A percentile compares a stretch with the other conserved stretches of the same genome.
phyloP scores from a whole-genome alignment of 805 yeast genomes.

The Teunomyces tritomae region DNA sequence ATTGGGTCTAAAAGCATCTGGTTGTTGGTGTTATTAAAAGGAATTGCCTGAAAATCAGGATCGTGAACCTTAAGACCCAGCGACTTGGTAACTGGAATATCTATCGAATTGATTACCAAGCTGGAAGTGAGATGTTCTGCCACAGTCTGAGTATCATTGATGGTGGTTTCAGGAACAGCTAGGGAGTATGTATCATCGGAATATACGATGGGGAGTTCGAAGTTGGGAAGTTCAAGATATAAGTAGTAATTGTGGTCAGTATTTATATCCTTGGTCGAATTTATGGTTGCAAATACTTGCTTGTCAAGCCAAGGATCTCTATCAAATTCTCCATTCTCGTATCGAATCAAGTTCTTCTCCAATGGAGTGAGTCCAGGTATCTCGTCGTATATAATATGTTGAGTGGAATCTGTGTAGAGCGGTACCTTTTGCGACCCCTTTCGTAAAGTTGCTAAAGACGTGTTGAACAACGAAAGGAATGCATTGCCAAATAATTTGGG shows the following conservation, averaged over 20 bases:
- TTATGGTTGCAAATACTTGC: conserved; percentile 47
- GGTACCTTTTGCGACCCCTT: conserved; percentile 65
- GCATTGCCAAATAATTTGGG: conserved; percentile 59
- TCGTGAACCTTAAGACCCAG: conserved; percentile 39
- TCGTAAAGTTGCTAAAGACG: conserved; percentile 52
- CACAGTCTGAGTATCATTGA: conserved; percentile 20
- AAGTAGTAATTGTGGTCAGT: conserved; percentile 21
- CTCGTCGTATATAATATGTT: conserved; percentile 18
- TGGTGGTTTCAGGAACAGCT: neutral
- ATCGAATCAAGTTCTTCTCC: conserved; percentile 55
- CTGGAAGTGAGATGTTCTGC: conserved; percentile 17
- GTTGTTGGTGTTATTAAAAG: conserved; percentile 11
- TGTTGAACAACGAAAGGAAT: conserved; percentile 56
- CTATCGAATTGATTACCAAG: conserved; percentile 33
- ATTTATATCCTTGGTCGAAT: conserved; percentile 3
- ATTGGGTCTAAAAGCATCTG: conserved; percentile 60
- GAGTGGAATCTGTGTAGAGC: conserved; percentile 11
- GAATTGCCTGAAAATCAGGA: conserved; percentile 31
- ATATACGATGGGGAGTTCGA: conserved; percentile 70
- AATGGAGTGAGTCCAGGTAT: conserved; percentile 27
- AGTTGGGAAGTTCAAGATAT: conserved; percentile 51
- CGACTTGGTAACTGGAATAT: conserved; percentile 22
- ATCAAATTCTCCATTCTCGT: conserved; percentile 65
- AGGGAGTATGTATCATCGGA: conserved; percentile 50
- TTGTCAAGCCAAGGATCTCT: conserved; percentile 73